Evolutionary conservation across 129 eudicot genomes (phyloP), one percentile per base, ranked within the genome.

Genomic region (Flaveria ramosissima): DNA sequence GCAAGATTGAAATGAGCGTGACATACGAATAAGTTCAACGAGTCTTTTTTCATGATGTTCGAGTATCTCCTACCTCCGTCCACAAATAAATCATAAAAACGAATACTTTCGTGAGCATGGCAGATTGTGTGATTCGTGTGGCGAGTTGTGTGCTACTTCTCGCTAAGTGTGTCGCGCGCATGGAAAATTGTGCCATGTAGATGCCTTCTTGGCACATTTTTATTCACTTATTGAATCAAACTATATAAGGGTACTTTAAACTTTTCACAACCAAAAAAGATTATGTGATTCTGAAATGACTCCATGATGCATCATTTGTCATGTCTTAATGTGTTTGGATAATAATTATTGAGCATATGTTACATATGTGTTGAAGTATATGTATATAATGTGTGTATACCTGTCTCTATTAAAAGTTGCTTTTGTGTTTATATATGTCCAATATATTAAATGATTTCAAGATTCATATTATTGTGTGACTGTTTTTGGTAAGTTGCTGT

Each of bases 101-200:
- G 27, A 57, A 17, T 61, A 26, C 50, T 17, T 77, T 43, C 30
- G 26, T 10, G 53, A 53, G 56, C 70, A 21, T 74, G 84, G 70
- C 39, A 43, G 76, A 27, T 60, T 59, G 71, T 68, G 83, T 46
- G 51, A 78, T 62, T 32, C 86, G 12, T 23, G 52, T 78, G 86
- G 43, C 39, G 57, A 46, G 72, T 72, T 42, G 83, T 73, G 86
- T 62, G 66, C 43, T 57, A 15, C 48, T 57, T 60, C 80, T 46
- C 27, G 20, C 72, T 70, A 83, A 83, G 86, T 78, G 80, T 83
- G 86, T 30, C 26, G 39, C 30, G 15, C 80, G 43, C 73, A 71
- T 74, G 83, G 64, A 76, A 30, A 68, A 57, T 59, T 21, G 45
- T 73, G 68, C 81, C 76, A 68, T 73, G 74, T 70, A 36, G 86